A percentile compares a stretch with the other conserved stretches of the same genome.
Conservation (phyloP, 306 rosid species). For the Castanospermum australe region DNA sequence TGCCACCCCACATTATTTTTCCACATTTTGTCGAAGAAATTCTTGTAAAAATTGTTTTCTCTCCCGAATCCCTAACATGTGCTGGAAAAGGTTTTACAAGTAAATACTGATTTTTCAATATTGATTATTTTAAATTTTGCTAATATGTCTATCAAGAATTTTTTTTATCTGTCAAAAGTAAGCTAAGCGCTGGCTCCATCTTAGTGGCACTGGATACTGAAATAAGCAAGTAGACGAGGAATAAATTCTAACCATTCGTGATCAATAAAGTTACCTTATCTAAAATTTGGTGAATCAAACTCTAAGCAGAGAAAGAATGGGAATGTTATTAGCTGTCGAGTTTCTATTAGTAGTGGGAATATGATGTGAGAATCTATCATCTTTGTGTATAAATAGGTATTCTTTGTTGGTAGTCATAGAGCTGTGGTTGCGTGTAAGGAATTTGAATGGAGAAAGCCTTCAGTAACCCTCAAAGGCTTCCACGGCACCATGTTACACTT, state of each 20-base stretch:
- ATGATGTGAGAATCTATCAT: not conserved
- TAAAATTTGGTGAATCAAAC: constrained; percentile 25
- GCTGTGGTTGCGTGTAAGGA: not conserved
- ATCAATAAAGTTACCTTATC: constrained; percentile 14
- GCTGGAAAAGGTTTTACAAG: too few relatives aligned
- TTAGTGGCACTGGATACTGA: not conserved
- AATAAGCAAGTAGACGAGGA: not conserved
- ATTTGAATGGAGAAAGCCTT: constrained; percentile 20
- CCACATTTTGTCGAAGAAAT: too few relatives aligned
- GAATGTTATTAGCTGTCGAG: not conserved
- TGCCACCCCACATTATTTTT: too few relatives aligned
- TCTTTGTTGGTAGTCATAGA: not conserved
- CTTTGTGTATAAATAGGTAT: constrained; percentile 14
- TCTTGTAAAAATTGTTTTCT: too few relatives aligned
- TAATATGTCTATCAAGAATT: not conserved
- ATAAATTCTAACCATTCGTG: constrained; percentile 13
- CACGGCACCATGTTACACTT: not conserved
- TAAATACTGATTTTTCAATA: too few relatives aligned
- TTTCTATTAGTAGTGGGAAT: not conserved
- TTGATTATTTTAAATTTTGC: not conserved
- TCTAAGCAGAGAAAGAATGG: not conserved
- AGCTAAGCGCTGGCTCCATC: not conserved
- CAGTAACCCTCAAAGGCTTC: constrained; percentile 36
- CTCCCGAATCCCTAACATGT: too few relatives aligned
- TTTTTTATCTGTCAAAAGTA: not conserved